phyloP scores from a whole-genome alignment of 2,329 filamentous ascomycete genomes.

The Coccinonectria pachysandricola region DNA sequence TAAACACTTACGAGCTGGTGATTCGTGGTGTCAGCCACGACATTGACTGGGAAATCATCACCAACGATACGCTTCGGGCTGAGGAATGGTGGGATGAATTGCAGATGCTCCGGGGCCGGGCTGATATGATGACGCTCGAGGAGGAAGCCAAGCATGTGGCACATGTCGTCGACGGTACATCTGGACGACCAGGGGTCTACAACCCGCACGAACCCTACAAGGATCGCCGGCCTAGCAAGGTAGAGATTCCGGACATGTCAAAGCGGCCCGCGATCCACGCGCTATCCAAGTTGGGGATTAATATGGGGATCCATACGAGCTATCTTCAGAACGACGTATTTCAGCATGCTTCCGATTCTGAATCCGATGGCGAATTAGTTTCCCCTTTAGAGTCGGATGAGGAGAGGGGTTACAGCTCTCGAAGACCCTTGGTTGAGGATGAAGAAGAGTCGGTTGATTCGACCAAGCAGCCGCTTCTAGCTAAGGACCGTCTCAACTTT shows the following conservation, averaged over 20 bases:
- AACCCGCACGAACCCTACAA: slow-evolving; percentile 29
- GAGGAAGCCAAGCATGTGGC: slow-evolving; percentile 34
- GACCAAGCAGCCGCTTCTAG: slow-evolving; percentile 14
- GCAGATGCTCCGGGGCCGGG: slow-evolving; percentile 39
- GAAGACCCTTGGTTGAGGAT: slow-evolving; percentile 22
- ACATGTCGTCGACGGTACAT: slow-evolving; percentile 33
- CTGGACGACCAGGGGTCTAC: slow-evolving; percentile 32
- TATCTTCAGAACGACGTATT: slow-evolving; percentile 55
- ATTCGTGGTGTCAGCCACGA: slow-evolving; percentile 56
- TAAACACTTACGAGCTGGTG: slow-evolving; percentile 67
- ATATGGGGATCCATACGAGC: slow-evolving; percentile 66
- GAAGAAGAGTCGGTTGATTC: slow-evolving; percentile 8
- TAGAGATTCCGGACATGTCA: slow-evolving; percentile 52
- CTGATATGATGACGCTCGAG: slow-evolving; percentile 27
- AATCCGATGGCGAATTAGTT: slow-evolving; percentile 24
- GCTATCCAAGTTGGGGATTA: slow-evolving; percentile 49
- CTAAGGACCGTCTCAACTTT: slow-evolving; percentile 3
- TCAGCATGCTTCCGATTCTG: slow-evolving; percentile 26
- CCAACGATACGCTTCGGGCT: slow-evolving; percentile 56
- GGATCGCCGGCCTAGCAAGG: slow-evolving; percentile 35
- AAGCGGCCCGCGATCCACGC: slow-evolving; percentile 45
- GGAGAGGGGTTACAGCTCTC: slow-evolving; percentile 14
- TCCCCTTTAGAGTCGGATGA: slow-evolving; percentile 21
- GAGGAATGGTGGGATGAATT: slow-evolving; percentile 81
- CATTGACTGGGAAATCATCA: slow-evolving; percentile 45